A percentile compares a stretch with the other conserved stretches of the same genome.
These are phyloP conservation scores for Cercospora nicotianae DNA, from an alignment of 2,329 filamentous ascomycete genomes.

Conservation along the genomic window DNA sequence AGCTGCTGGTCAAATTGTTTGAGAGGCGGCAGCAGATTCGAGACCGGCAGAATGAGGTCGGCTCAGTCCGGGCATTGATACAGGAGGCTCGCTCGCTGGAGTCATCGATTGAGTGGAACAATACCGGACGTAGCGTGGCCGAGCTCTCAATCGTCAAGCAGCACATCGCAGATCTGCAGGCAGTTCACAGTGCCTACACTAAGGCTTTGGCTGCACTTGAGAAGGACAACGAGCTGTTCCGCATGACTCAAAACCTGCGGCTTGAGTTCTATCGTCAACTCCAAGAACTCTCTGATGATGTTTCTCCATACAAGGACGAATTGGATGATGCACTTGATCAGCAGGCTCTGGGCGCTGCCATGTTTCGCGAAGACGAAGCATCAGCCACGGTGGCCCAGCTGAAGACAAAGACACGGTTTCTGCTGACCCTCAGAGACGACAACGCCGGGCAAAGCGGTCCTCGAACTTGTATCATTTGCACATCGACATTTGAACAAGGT, in stretches of 20 bases:
- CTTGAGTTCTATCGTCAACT: slow-evolving; percentile 89
- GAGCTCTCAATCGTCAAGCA: slow-evolving; percentile 66
- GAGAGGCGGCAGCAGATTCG: slow-evolving; percentile 48
- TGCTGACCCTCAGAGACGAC: slow-evolving; percentile 62
- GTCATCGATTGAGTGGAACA: slow-evolving; percentile 60
- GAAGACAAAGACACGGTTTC: slow-evolving; percentile 74
- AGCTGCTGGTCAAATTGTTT: slow-evolving; percentile 56
- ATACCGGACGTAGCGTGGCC: slow-evolving; percentile 56
- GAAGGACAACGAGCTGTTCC: slow-evolving; percentile 74
- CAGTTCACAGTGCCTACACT: slow-evolving; percentile 53
- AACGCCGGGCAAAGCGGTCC: slow-evolving; percentile 55
- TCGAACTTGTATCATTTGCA: slow-evolving; percentile 83
- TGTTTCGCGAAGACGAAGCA: slow-evolving; percentile 53
- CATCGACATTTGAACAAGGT: slow-evolving; percentile 72
- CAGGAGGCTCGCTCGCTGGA: slow-evolving; percentile 67
- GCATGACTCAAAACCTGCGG: slow-evolving; percentile 76
- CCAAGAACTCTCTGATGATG: slow-evolving; percentile 85
- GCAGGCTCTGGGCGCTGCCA: slow-evolving; percentile 45
- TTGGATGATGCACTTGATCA: slow-evolving; percentile 59
- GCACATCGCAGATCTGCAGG: slow-evolving; percentile 62
- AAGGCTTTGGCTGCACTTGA: slow-evolving; percentile 57
- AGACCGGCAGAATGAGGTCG: slow-evolving; percentile 53
- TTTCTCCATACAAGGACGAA: slow-evolving; percentile 70
- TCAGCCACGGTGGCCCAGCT: slow-evolving; percentile 60
- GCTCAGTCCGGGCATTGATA: slow-evolving; percentile 70